phyloP scores from a whole-genome alignment of 164 flowering plant genomes.

The grape (Vitis vinifera) region DNA sequence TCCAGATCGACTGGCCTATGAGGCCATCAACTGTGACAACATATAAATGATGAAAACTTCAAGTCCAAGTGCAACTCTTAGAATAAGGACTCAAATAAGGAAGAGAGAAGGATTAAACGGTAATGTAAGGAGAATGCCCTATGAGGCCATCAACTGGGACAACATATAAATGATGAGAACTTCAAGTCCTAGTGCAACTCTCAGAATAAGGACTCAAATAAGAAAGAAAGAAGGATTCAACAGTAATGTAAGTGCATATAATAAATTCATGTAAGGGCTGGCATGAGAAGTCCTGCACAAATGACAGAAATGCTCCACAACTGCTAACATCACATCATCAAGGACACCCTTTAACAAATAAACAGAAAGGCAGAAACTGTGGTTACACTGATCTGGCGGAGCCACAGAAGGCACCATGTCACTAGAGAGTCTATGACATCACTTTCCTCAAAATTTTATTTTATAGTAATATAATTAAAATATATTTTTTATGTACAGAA shows the following conservation, averaged over 20 bases:
- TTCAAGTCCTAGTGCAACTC: too few species aligned
- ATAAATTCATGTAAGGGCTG: too few species aligned
- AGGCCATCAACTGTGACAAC: background rate
- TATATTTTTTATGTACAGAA: too few species aligned
- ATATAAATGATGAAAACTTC: background rate
- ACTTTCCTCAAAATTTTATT: too few species aligned
- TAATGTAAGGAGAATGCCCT: background rate
- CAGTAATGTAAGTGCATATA: background rate
- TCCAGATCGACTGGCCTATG: background rate
- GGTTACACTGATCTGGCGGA: too few species aligned
- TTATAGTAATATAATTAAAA: too few species aligned
- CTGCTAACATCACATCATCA: background rate
- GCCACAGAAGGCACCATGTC: too few species aligned
- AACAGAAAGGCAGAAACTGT: background rate
- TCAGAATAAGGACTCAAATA: background rate
- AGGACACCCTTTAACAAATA: background rate
- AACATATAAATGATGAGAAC: background rate
- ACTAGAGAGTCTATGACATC: too few species aligned
- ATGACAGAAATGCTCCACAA: background rate
- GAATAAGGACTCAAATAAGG: background rate
- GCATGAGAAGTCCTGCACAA: background rate
- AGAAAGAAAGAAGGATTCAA: background rate
- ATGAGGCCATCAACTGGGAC: background rate
- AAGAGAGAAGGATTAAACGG: background rate
- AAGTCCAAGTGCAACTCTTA: too few species aligned